Base-by-base conservation (phyloP, 768 basidiomycete genomes). In the Porpolomopsis calyptriformis region DNA sequence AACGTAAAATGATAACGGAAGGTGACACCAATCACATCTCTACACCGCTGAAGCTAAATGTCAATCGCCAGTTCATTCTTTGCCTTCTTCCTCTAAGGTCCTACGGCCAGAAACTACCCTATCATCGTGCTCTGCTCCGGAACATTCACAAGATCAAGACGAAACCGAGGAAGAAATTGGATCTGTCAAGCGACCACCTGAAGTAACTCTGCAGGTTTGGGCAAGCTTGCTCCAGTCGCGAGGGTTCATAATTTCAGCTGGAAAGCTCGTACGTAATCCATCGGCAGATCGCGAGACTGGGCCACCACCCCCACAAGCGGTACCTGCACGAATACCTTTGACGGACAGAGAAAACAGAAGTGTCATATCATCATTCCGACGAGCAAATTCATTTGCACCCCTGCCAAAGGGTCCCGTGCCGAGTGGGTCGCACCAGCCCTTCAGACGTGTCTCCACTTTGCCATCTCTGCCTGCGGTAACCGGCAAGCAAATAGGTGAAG, bases 121-220 rank as follows among this genome's bases (percentile, higher is more conserved):
- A 54, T 43, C 55, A 22, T 55, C 60, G 5, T 52, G 57, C 4
- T 57, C 60, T 8, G 51, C 60, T 2, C 48, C 14, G 29, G 29
- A 55, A 24, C 53, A 50, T 29, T 52, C 31, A 34, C 43, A 49
- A 36, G 53, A 51, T 24, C 49, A 61, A 14, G 64, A 61, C 0
- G 65, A 67, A 1, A 67, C 73, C 11, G 76, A 82, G 40, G 82
- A 80, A 41, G 80, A 80, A 54, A 65, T 73, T 0, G 76, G 74
- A 0, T 60, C 71, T 14, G 66, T 77, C 9, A 75, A 69, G 43
- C 78, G 79, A n/a, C 64, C 77, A 1, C 80, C 80, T 0, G 69
- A 70, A 0, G 69, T 78, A 2, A 81, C 80, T 1, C 67, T 82
- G 34, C 76, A 79, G 48, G 69, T 87, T 6, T 88, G 85, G 85